Evolutionary conservation across 148 eudicot species (phyloP).

Genomic region (Rhododendron griersonianum): DNA sequence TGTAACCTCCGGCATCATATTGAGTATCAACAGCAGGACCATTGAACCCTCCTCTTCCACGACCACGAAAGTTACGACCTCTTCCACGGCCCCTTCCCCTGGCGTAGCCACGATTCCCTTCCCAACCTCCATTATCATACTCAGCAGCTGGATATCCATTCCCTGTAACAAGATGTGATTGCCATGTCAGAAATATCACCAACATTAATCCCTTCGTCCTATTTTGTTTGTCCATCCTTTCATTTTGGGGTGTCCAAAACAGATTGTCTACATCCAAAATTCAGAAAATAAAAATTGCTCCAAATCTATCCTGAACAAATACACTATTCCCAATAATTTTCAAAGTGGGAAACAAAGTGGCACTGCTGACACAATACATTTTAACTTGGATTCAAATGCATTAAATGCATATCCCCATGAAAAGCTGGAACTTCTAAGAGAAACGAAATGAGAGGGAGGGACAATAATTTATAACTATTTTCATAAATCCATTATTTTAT

Average conservation of each 20-base stretch:
- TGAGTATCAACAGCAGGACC: constrained; percentile 47
- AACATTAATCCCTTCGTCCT: neutral
- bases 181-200: neutral
- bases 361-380: neutral
- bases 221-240: neutral
- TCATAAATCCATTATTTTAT: too few relatives aligned
- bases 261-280: neutral
- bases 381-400: neutral
- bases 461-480: neutral
- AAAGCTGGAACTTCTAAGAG: neutral
- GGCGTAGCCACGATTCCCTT: constrained; percentile 52
- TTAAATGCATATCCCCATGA: neutral
- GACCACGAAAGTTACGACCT: constrained; percentile 64
- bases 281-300: neutral
- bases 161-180: constrained; percentile 31
- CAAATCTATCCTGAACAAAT: neutral
- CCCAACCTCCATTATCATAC: constrained; percentile 84
- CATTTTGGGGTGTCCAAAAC: neutral
- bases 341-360: neutral
- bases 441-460: neutral
- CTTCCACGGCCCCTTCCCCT: constrained; percentile 85
- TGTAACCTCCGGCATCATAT: constrained; percentile 56
- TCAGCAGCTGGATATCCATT: constrained; percentile 61
- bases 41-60: constrained; percentile 65
- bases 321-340: neutral